Conservation (phyloP, 352 stramenopile species). For the Pythium dissotocum region DNA sequence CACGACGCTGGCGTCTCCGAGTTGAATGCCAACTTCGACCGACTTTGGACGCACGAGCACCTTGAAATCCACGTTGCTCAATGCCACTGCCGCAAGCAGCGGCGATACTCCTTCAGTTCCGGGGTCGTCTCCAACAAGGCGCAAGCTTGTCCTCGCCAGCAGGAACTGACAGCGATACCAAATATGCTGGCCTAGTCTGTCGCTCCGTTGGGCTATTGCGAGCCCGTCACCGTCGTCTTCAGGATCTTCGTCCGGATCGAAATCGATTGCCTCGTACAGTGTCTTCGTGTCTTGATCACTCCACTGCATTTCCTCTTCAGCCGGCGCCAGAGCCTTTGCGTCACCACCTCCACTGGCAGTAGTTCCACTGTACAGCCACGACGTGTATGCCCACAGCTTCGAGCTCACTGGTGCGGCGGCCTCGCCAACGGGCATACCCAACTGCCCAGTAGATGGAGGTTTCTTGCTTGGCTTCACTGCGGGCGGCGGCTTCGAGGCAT, state of each 20-base stretch:
- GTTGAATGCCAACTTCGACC: conserved; percentile 65
- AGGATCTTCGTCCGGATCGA: conserved; percentile 49
- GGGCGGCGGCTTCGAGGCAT: conserved; percentile 34
- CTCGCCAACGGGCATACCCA: background rate
- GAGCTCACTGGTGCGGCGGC: conserved; percentile 36
- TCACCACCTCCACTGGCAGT: background rate
- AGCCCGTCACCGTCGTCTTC: background rate
- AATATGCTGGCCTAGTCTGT: conserved; percentile 61
- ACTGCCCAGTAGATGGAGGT: background rate
- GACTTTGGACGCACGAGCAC: conserved; percentile 66
- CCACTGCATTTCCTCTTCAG: conserved; percentile 63
- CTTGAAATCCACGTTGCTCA: conserved; percentile 73
- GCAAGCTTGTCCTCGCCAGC: conserved; percentile 55
- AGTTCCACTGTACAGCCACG: conserved; percentile 54
- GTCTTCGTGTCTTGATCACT: conserved; percentile 84
- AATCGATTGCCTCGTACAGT: conserved; percentile 82
- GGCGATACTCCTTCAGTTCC: conserved; percentile 22
- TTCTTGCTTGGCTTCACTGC: background rate
- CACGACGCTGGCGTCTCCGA: conserved; percentile 74
- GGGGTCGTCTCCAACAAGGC: conserved; percentile 41
- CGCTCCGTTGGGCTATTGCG: background rate
- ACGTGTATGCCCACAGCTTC: conserved; percentile 70
- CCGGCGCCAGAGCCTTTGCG: background rate
- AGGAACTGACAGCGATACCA: conserved; percentile 78
- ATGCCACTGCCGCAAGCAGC: conserved; percentile 23